Evolutionary conservation across 148 eudicot genomes (phyloP).

Genomic region (Limonium bicolor): DNA sequence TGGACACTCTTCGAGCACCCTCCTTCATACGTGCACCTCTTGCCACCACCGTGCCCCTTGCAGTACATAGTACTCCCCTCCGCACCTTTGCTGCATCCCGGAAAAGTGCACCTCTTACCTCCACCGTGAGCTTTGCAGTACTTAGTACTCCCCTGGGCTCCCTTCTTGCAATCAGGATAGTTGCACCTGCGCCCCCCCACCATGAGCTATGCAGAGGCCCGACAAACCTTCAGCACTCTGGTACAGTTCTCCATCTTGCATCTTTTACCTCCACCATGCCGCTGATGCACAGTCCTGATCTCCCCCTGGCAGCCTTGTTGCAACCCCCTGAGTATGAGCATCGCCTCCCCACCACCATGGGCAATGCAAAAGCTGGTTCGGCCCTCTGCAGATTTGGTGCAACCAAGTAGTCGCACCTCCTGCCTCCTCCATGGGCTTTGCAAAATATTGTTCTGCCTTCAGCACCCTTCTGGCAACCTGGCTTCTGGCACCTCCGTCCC

Average conservation of each 20-base stretch:
- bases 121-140: constrained; percentile 13
- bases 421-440: constrained; percentile 12
- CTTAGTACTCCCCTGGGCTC: constrained; percentile 12
- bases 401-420: constrained; percentile 6
- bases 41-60: constrained; percentile 15
- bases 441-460: constrained; percentile 9
- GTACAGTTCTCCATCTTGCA: constrained; percentile 8
- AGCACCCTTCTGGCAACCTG: constrained; percentile 11
- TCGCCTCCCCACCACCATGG: constrained; percentile 9
- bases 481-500: constrained; percentile 9
- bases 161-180: constrained; percentile 4
- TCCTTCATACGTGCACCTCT: constrained; percentile 3
- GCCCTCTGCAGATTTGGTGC: constrained; percentile 11
- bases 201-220: constrained; percentile 11
- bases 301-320: constrained; percentile 9
- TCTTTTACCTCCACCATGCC: constrained; percentile 10
- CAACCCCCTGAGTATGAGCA: constrained; percentile 3
- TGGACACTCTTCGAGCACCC: constrained; percentile 12
- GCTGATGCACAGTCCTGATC: constrained; percentile 9
- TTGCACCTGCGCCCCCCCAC: constrained; percentile 10
- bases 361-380: constrained; percentile 10
- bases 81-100: constrained; percentile 8
- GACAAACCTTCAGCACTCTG: constrained; percentile 9
- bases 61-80: constrained; percentile 10
- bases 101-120: constrained; percentile 6